phyloP scores from a whole-genome alignment of 23 red algal species.

The Cyanidioschyzon merolae region DNA sequence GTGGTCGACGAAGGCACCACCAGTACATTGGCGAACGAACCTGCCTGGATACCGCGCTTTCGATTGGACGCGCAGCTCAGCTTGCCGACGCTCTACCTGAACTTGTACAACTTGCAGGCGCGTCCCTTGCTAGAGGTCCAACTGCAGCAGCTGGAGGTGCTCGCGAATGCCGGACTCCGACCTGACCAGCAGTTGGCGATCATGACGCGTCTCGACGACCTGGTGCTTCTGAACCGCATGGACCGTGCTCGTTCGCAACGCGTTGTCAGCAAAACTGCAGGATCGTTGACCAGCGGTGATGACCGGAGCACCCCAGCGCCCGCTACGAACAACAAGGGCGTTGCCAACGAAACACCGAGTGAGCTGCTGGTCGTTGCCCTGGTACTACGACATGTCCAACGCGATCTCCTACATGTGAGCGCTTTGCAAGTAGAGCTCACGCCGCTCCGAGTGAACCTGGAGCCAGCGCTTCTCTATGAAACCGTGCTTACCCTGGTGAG shows the following conservation, averaged over 20 bases:
- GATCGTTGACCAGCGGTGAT: background rate
- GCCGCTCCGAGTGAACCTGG: background rate
- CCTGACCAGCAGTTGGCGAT: background rate
- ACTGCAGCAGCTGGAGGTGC: background rate
- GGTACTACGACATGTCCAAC: background rate
- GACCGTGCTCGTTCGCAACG: background rate
- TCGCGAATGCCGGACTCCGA: background rate
- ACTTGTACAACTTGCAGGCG: background rate
- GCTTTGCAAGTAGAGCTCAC: background rate
- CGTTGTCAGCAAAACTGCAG: background rate
- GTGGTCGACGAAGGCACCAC: background rate
- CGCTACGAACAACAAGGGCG: background rate
- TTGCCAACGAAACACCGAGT: background rate
- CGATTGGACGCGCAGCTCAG: background rate
- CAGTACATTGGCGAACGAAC: background rate
- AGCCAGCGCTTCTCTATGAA: background rate
- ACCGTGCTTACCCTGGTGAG: background rate
- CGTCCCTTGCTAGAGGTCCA: background rate
- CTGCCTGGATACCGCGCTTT: background rate
- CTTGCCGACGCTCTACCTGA: background rate
- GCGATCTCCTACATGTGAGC: background rate
- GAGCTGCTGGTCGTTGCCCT: background rate
- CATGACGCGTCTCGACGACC: background rate
- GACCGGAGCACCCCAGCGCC: background rate
- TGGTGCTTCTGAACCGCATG: background rate